Conservation (phyloP, 2,329 filamentous ascomycete species). For the Cercospora sp. region DNA sequence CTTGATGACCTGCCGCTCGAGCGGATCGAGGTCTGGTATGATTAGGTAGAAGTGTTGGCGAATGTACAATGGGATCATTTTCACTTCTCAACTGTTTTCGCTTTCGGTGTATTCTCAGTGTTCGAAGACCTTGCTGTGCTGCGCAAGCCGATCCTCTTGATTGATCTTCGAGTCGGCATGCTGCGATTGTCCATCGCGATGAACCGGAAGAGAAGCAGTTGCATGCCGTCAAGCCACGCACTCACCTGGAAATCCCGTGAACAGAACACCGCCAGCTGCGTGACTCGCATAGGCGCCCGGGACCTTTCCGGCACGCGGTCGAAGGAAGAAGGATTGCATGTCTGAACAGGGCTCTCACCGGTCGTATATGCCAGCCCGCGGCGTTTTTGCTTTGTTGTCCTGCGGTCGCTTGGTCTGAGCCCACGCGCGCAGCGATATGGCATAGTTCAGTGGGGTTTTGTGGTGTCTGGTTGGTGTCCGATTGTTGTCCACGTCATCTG, state of each 20-base stretch:
- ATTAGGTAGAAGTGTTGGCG: neutral
- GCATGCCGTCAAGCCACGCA: neutral
- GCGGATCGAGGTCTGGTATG: neutral
- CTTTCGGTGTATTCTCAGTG: too few species aligned
- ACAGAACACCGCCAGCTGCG: neutral
- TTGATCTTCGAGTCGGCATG: neutral
- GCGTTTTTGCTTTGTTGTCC: neutral
- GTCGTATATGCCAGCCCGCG: neutral
- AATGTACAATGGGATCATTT: too few species aligned
- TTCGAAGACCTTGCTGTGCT: neutral
- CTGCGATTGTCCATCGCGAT: neutral
- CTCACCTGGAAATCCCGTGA: neutral
- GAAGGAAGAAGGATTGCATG: neutral
- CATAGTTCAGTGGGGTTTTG: neutral
- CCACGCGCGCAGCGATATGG: neutral
- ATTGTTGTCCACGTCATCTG: neutral
- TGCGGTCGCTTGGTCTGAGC: neutral
- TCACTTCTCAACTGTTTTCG: too few species aligned
- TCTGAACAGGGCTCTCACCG: constrained; percentile 7
- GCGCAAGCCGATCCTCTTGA: too few species aligned
- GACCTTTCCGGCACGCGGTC: neutral
- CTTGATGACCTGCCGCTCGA: neutral
- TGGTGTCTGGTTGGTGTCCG: neutral
- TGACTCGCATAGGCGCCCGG: constrained; percentile 4
- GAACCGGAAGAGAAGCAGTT: neutral